Conservation (phyloP, 805 yeast genomes). For the Pichia manshurica region DNA sequence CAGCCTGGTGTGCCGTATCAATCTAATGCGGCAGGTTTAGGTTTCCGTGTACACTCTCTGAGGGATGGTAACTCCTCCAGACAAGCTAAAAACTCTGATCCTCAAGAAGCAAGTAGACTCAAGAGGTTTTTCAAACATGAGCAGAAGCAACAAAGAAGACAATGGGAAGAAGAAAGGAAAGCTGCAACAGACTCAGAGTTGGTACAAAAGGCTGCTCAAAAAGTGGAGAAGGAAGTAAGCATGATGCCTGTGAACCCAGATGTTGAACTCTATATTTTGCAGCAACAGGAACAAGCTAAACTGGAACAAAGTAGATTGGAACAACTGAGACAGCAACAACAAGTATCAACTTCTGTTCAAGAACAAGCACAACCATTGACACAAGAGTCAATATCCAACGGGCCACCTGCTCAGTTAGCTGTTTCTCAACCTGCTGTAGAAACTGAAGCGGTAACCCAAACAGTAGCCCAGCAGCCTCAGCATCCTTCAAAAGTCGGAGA, state of each 20-base stretch:
- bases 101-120: constrained; percentile 10
- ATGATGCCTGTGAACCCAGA: constrained; percentile 10
- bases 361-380: too few relatives aligned
- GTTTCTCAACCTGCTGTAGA: too few relatives aligned
- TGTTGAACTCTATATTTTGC: constrained; percentile 7
- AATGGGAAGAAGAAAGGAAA: constrained; percentile 23
- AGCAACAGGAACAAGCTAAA: neutral
- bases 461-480: too few relatives aligned
- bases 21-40: constrained; percentile 27
- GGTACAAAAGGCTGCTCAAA: neutral
- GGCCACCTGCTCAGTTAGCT: too few relatives aligned
- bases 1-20: constrained; percentile 15
- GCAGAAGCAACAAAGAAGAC: constrained; percentile 21
- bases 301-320: neutral
- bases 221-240: constrained; percentile 15
- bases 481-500: too few relatives aligned
- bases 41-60: constrained; percentile 28
- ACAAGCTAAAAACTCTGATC: constrained; percentile 9
- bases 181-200: constrained; percentile 14
- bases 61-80: constrained; percentile 17
- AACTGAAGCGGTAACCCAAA: too few relatives aligned
- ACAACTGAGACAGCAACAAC: too few relatives aligned
- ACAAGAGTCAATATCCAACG: too few relatives aligned
- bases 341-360: too few relatives aligned
- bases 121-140: constrained; percentile 21